Conservation (phyloP, 169 alveolate species). For the Eimeria mitis region DNA sequence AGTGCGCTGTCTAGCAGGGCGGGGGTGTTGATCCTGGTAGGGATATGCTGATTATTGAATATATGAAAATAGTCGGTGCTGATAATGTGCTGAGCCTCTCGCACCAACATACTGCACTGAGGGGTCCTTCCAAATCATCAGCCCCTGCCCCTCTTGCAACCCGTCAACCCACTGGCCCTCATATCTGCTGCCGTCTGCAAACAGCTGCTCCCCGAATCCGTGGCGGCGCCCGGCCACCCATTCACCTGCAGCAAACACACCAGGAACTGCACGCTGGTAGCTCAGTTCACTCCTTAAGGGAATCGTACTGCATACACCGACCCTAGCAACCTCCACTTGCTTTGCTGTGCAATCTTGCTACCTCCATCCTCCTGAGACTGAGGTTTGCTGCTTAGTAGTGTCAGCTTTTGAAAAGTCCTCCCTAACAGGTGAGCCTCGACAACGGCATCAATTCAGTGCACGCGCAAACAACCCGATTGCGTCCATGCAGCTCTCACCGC, state of each 20-base stretch:
- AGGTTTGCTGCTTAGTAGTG: too few relatives aligned
- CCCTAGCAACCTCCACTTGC: background rate
- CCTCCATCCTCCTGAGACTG: too few relatives aligned
- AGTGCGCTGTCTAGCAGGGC: background rate
- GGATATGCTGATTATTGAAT: background rate
- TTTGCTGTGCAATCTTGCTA: too few relatives aligned
- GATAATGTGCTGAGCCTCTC: background rate
- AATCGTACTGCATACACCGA: background rate
- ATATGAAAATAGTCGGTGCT: too few relatives aligned
- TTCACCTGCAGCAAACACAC: background rate
- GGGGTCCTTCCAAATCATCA: slow-evolving; percentile 50
- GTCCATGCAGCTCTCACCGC: background rate
- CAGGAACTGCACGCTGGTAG: background rate
- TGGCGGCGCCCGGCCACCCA: slow-evolving; percentile 44
- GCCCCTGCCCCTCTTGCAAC: slow-evolving; percentile 62
- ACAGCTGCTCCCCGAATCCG: slow-evolving; percentile 60
- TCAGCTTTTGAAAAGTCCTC: too few relatives aligned
- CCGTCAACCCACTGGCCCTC: slow-evolving; percentile 73
- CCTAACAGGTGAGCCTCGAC: too few relatives aligned
- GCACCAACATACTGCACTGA: slow-evolving; percentile 64
- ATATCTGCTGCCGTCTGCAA: slow-evolving; percentile 56
- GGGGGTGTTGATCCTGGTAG: background rate
- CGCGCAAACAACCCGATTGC: background rate
- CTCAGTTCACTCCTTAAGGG: background rate
- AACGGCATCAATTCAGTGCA: background rate